Evolutionary conservation across 2,329 filamentous ascomycete genomes (phyloP), one percentile per base, ranked within the genome.

Genomic region (Cladosporium oxysporum): DNA sequence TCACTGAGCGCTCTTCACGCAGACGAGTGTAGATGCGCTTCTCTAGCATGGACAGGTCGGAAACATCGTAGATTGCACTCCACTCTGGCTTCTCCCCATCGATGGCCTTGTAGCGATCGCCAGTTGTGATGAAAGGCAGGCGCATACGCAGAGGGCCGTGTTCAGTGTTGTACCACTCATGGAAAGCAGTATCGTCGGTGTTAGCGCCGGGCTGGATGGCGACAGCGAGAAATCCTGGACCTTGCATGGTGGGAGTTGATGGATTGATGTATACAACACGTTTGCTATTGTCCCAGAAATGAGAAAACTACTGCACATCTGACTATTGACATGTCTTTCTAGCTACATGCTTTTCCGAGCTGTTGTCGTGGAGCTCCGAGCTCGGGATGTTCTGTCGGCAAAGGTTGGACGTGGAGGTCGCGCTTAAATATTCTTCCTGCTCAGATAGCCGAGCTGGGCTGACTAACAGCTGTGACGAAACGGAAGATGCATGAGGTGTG

Each of bases 121-220:
- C 92, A 76, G 92, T 95, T 71, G 80, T 76, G 75, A 93, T 88
- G 72, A 90, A 88, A 4, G 91, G 87, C 16, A 96, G 81, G 58
- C 91, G 89, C 7, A 96, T 85, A 58, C 92, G 90, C 18, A 88
- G 87, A 21, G 92, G 92, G 63, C 92, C 92, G 80, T 96, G 92
- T 81, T 96, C 92, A 78, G 93, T 95, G 81, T 96, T 93, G 82
- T 96, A 96, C 91, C 91, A 94, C 76, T 96, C 91, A 78, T 96
- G 90, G 79, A 96, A 96, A 73, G 91, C 87, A 68, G 86, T 83
- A 58, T 84, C 79, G 64, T 88, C 82, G 72, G 92, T 83, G 70
- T 84, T 84, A 66, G 86, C 82, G 76, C 86, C 84, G 72, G 92
- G 91, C 79, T 93, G 88, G 90, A 96, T 96, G 18, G 91, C 93